A percentile compares a stretch with the other conserved stretches of the same genome.
Evolutionary conservation across 2,329 filamentous ascomycete species (phyloP).

Genomic region (Xylaria sp.): DNA sequence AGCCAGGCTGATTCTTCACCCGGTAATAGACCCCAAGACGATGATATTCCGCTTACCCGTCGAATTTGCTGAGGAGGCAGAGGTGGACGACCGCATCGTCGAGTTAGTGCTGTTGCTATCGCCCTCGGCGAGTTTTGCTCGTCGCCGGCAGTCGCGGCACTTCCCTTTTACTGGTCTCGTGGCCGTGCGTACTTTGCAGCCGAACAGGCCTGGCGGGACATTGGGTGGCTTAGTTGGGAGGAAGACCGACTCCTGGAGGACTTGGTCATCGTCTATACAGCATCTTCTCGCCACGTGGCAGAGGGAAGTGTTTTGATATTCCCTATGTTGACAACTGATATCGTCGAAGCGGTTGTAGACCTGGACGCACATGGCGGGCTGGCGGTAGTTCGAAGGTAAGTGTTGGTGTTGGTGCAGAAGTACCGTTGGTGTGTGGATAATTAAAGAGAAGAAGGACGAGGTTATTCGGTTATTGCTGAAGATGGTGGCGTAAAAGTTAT

Average conservation of each 20-base stretch:
- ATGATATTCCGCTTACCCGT: slow-evolving; percentile 5
- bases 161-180: slow-evolving; percentile 32
- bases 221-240: slow-evolving; percentile 31
- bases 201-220: slow-evolving; percentile 29
- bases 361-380: slow-evolving; percentile 42
- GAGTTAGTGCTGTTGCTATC: neutral
- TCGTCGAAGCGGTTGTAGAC: slow-evolving; percentile 37
- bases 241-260: slow-evolving; percentile 32
- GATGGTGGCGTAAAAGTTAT: neutral
- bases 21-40: neutral
- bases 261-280: slow-evolving; percentile 27
- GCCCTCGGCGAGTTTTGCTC: neutral
- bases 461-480: neutral
- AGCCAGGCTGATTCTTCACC: neutral
- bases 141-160: slow-evolving; percentile 28
- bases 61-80: neutral
- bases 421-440: neutral
- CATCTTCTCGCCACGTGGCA: slow-evolving; percentile 39
- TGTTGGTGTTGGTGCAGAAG: neutral
- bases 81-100: neutral
- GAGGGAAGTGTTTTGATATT: slow-evolving; percentile 44
- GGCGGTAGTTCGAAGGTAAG: neutral
- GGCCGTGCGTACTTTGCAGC: slow-evolving; percentile 30
- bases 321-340: slow-evolving; percentile 39
- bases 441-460: neutral